phyloP scores from a whole-genome alignment of 768 basidiomycete genomes.

The Lenzites betulinus region DNA sequence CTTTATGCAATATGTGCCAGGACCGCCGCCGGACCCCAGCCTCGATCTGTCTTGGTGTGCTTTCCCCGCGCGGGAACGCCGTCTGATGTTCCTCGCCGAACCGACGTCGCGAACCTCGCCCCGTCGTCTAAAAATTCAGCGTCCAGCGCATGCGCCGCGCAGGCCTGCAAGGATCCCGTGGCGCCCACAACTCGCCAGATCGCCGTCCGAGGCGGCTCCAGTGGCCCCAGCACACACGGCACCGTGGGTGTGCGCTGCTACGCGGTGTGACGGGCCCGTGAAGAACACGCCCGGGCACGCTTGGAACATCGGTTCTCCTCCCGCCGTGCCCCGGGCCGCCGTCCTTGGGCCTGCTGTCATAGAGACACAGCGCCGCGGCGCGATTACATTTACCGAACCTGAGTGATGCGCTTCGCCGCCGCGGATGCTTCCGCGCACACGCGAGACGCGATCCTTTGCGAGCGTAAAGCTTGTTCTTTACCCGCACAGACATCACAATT shows the following conservation, averaged over 20 bases:
- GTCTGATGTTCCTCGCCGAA: too few species aligned
- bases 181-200: constrained; percentile 1
- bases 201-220: background rate
- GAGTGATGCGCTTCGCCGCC: background rate
- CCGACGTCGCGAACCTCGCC: background rate
- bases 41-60: background rate
- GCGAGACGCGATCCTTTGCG: background rate
- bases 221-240: background rate
- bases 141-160: background rate
- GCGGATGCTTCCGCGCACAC: constrained; percentile 1
- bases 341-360: constrained; percentile 8
- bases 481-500: background rate
- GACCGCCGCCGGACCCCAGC: too few species aligned
- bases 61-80: background rate
- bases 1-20: too few species aligned
- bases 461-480: constrained; percentile 3
- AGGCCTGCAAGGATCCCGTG: background rate
- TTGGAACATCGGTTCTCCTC: constrained; percentile 2
- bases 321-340: background rate
- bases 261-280: constrained; percentile 16
- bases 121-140: background rate
- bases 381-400: too few species aligned
- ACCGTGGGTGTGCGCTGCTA: background rate
- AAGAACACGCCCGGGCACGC: constrained; percentile 5
- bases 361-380: too few species aligned